phyloP scores from a whole-genome alignment of 345 rosid species.

The Arabis hirsuta region DNA sequence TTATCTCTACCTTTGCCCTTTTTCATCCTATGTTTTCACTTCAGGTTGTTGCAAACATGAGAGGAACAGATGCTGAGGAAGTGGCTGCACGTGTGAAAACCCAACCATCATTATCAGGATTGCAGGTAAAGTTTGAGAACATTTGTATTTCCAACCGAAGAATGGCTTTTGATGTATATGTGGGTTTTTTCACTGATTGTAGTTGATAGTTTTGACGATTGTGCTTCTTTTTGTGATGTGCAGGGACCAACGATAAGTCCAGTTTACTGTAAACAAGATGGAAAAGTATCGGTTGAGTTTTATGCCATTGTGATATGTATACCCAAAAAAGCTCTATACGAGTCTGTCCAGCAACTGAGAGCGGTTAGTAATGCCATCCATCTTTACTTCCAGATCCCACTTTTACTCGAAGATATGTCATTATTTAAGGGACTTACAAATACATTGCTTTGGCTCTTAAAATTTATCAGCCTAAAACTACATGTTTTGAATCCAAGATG shows the following conservation, averaged over 20 bases:
- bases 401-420: constrained; percentile 11
- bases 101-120: constrained; percentile 83
- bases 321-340: constrained; percentile 76
- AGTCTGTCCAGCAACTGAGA: constrained; percentile 86
- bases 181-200: constrained; percentile 10
- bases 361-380: constrained; percentile 55
- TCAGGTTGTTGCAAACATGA: constrained; percentile 93
- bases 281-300: constrained; percentile 60
- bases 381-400: not conserved
- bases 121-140: constrained; percentile 66
- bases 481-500: not conserved
- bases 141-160: constrained; percentile 18
- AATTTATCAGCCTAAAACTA: too few species aligned
- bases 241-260: constrained; percentile 94
- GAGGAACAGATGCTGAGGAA: constrained; percentile 82
- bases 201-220: not conserved
- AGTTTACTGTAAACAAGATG: constrained; percentile 71
- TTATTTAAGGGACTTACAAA: not conserved
- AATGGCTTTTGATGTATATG: not conserved
- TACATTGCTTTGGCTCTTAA: not conserved
- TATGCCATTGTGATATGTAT: constrained; percentile 83
- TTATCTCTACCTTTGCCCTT: constrained; percentile 15
- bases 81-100: constrained; percentile 75
- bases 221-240: constrained; percentile 33
- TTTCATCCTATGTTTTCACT: constrained; percentile 28